Base-by-base conservation (phyloP, 2,329 filamentous ascomycete species). In the Chaetomium sp. region DNA sequence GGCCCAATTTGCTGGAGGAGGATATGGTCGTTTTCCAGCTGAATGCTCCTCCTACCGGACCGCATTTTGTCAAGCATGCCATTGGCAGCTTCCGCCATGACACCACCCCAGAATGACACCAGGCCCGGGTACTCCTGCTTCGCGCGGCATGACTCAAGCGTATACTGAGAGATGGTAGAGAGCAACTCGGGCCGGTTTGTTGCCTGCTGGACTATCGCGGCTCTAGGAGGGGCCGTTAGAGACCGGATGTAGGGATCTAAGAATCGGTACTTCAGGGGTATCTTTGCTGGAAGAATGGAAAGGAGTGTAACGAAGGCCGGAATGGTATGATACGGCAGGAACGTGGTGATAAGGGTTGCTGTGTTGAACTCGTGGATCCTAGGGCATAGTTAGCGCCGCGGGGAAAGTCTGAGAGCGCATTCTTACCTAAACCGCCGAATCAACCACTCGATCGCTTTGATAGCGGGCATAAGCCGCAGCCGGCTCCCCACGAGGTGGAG, bases 381-480 rank as follows among this genome's bases (percentile, higher is more conserved):
- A 70, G 5, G 1, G 33, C 4, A 53, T 38, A 25, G 55, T 68
- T 27, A 69, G 70, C 56, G 68, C 65, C 65, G 60, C 38, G 49
- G 55, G 23, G 35, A 27, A 10, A n/a, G 8, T 9, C 42, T 10
- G 16, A 45, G 13, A 45, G 21, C 23, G 57, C 62, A 64, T 54
- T 33, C 64, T 42, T 80, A 96, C 92, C 89, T 87, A 74, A 98
- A 99, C 72, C 94, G 85, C 51, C 70, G 50, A 62, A 99, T 85
- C 55, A 99, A 84, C 95, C 95, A 99, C 80, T 99, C 96, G 45
- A 98, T 83, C 19, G 93, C 88, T 78, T 96, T 96, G 61, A 97
- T 86, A 0, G 92, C 92, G 49, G 95, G 94, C 79, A 90, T 93
- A 35, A 99, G 82, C 68, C 94, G 83, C 69, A 99, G 76, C 49